Base-by-base conservation (phyloP, 306 rosid species). In the Cucurbita pepo region DNA sequence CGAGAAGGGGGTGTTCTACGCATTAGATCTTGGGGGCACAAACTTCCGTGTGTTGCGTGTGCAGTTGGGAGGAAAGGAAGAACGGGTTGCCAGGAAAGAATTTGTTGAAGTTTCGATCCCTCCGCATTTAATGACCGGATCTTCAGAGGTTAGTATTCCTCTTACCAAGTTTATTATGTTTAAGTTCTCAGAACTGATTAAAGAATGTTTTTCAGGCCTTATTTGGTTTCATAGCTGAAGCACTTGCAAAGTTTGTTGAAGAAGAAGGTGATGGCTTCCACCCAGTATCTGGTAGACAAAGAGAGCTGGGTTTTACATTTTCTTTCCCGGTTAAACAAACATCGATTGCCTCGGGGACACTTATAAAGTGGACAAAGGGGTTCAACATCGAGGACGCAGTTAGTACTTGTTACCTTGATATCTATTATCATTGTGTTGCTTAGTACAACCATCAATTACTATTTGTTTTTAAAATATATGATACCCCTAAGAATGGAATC, bases 261-360 rank as follows among this genome's bases (percentile, higher is more conserved):
- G 81, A 90, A 7, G 99, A 95, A 79, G 97, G 93, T 56, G 93
- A 89, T 75, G 92, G 85, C 65, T 82, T 78, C 60, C 95, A 84
- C 76, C 96, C 96, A n/a, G 85, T 86, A 13, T 83, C 97, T 13
- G 92, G 88, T 74, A 95, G 89, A 74, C 95, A 89, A 84, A 91
- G 99, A 83, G 99, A 95, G 82, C 82, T 95, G 71, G 99, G 99
- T 76, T 95, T 95, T 78, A 95, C 99, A 79, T 95, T 95, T 85
- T 95, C 99, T 4, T 95, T 95, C 78, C 99, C 99, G 0, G 96
- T 91, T 74, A 86, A 80, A 81, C 99, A 95, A 75, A 80, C 89
- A 34, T 91, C 97, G 61, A 84, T 95, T 79, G 79, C 99, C 55
- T 88, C 97, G 5, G 99, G 99, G 67, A 86, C 84, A 71, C 88